A percentile compares a stretch with the other conserved stretches of the same genome.
These are phyloP conservation scores for Tuber umbilicatum DNA, from an alignment of 495 filamentous ascomycete genomes.

Conservation along the genomic window DNA sequence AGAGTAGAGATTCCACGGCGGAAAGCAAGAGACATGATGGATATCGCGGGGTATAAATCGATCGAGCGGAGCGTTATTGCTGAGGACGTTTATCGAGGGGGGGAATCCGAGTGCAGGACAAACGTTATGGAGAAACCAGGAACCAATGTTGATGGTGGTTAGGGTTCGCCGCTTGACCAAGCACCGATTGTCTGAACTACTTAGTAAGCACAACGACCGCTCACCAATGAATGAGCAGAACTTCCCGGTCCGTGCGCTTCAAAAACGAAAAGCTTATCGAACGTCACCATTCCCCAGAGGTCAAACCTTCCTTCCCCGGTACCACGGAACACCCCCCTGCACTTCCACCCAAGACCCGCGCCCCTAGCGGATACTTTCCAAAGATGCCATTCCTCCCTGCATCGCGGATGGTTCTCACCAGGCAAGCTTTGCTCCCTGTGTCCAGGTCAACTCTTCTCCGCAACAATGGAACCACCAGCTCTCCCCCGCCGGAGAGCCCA, in stretches of 20 bases:
- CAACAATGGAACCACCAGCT: slow-evolving; percentile 9
- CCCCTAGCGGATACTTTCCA: not conserved
- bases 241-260: not conserved
- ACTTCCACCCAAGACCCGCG: not conserved
- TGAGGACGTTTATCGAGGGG: not conserved
- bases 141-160: slow-evolving; percentile 42
- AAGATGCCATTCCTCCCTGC: slow-evolving; percentile 25
- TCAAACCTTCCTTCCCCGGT: not conserved
- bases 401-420: slow-evolving; percentile 22
- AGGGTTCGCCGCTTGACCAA: not conserved
- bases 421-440: slow-evolving; percentile 14
- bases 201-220: not conserved
- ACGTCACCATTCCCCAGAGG: not conserved
- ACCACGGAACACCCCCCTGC: not conserved
- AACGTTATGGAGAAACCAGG: slow-evolving; percentile 43
- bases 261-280: not conserved
- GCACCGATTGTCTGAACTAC: not conserved
- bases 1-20: slow-evolving; percentile 91
- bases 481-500: slow-evolving; percentile 11
- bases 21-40: slow-evolving; percentile 83
- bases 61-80: slow-evolving; percentile 20
- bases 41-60: slow-evolving; percentile 38
- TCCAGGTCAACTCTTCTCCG: slow-evolving; percentile 6
- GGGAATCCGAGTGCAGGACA: slow-evolving; percentile 29
- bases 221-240: not conserved